Evolutionary conservation across 805 yeast genomes (phyloP).

Genomic region (Lipomyces mesembrius): DNA sequence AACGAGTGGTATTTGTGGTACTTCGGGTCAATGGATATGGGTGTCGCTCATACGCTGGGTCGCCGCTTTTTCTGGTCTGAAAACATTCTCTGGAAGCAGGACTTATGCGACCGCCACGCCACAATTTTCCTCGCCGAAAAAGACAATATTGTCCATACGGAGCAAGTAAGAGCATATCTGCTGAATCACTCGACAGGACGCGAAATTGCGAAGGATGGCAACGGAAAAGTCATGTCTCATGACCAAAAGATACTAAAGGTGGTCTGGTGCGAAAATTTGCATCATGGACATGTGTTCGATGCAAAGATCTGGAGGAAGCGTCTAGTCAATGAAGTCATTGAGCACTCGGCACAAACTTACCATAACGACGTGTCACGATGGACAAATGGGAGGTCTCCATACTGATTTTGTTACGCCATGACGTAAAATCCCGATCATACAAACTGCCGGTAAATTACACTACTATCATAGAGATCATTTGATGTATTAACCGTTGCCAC

Average conservation of each 20-base stretch:
- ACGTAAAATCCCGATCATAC: too few relatives aligned
- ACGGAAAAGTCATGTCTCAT: too few relatives aligned
- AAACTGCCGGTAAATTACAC: too few relatives aligned
- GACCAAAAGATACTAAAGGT: not conserved
- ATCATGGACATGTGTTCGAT: slow-evolving; percentile 8
- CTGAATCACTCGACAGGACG: not conserved
- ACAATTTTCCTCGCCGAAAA: slow-evolving; percentile 7
- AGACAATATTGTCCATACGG: slow-evolving; percentile 9
- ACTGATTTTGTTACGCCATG: too few relatives aligned
- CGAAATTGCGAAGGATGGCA: not conserved
- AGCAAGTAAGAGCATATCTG: slow-evolving; percentile 5
- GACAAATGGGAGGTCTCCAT: too few relatives aligned
- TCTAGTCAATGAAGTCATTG: slow-evolving; percentile 2
- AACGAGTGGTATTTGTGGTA: slow-evolving; percentile 11
- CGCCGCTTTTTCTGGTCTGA: slow-evolving; percentile 12
- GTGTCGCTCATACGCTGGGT: slow-evolving; percentile 8
- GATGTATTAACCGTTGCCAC: too few relatives aligned
- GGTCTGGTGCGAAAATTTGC: slow-evolving; percentile 2
- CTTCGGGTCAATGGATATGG: slow-evolving; percentile 7
- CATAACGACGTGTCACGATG: too few relatives aligned
- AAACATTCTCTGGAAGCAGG: slow-evolving; percentile 11
- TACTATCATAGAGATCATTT: too few relatives aligned
- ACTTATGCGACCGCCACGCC: slow-evolving; percentile 2
- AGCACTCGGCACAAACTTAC: slow-evolving; percentile 5
- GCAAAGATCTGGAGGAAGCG: slow-evolving; percentile 2